Evolutionary conservation across 257 asterid species (phyloP).

Genomic region (Nicotiana noctiflora): DNA sequence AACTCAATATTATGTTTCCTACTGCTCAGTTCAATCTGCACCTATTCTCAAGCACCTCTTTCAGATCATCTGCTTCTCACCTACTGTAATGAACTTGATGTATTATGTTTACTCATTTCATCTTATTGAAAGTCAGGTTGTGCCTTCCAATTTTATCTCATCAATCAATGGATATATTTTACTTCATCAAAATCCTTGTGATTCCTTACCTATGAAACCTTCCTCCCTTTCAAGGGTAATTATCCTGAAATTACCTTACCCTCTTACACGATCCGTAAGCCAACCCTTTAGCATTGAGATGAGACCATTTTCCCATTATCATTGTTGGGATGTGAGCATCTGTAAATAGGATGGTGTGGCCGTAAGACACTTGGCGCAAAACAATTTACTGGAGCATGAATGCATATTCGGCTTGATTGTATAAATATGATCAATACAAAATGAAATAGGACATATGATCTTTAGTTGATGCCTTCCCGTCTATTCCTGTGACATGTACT

Average conservation of each 20-base stretch:
- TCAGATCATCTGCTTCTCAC: slow-evolving; percentile 4
- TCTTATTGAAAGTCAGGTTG: background rate
- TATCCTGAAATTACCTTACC: background rate
- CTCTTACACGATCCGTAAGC: background rate
- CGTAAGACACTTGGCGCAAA: background rate
- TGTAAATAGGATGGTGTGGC: background rate
- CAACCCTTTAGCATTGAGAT: background rate
- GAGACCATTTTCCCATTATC: background rate
- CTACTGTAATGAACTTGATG: background rate
- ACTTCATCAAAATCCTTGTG: too few species aligned
- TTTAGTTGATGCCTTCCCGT: background rate
- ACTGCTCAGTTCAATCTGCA: background rate
- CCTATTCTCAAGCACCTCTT: background rate
- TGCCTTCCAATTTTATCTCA: background rate
- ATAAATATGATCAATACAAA: background rate
- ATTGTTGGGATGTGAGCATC: background rate
- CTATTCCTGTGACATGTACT: background rate
- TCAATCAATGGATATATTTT: background rate
- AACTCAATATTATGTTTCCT: background rate
- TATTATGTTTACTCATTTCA: background rate
- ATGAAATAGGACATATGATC: background rate
- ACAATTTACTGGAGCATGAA: background rate
- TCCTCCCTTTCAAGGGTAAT: background rate
- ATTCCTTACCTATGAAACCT: background rate
- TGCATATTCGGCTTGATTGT: background rate